These are phyloP conservation scores for Anethum foeniculum DNA, from an alignment of 140 eudicot genomes.

Conservation along the genomic window DNA sequence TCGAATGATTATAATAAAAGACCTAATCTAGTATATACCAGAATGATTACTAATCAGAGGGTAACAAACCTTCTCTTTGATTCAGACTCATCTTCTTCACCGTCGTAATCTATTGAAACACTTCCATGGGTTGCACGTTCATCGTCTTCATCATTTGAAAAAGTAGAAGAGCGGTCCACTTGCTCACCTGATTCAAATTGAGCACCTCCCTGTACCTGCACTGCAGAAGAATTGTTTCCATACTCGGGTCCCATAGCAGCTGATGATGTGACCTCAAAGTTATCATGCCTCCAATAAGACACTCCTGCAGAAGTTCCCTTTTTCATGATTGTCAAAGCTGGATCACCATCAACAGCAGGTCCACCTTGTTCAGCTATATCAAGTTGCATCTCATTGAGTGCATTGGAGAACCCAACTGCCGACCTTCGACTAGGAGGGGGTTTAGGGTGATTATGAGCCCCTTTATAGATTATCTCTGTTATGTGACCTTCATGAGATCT, in stretches of 20 bases:
- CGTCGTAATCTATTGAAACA: conserved; percentile 60
- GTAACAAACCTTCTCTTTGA: conserved; percentile 70
- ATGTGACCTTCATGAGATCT: conserved; percentile 77
- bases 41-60: not conserved
- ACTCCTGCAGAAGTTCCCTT: conserved; percentile 13
- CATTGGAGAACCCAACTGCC: conserved; percentile 38
- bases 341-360: conserved; percentile 27
- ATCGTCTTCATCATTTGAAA: conserved; percentile 75
- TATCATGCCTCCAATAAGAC: conserved; percentile 59
- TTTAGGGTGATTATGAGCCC: conserved; percentile 77
- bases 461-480: conserved; percentile 76
- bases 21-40: not conserved
- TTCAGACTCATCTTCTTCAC: conserved; percentile 86
- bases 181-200: conserved; percentile 54
- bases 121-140: conserved; percentile 78
- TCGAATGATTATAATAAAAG: not conserved
- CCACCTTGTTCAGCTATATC: conserved; percentile 16
- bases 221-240: conserved; percentile 19
- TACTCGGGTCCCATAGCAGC: conserved; percentile 28
- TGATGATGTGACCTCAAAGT: conserved; percentile 52
- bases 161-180: conserved; percentile 60
- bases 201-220: conserved; percentile 27
- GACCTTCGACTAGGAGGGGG: conserved; percentile 55
- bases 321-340: conserved; percentile 20
- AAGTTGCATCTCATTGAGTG: conserved; percentile 18